phyloP scores from a whole-genome alignment of 169 alveolate species.

The Ichthyophthirius multifiliis region DNA sequence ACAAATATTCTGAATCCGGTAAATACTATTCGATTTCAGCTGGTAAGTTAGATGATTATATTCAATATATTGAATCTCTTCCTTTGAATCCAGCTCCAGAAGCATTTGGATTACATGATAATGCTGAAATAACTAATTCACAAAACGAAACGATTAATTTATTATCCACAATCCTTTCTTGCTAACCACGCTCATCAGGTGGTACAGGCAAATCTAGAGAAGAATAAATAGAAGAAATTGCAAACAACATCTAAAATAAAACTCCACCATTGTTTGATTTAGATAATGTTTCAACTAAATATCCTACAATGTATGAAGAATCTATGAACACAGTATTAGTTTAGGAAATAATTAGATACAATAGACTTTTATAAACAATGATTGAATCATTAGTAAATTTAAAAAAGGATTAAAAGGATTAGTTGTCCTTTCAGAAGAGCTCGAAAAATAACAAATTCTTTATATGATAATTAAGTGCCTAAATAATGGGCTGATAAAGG shows the following conservation, averaged over 20 bases:
- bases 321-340: slow-evolving; percentile 90
- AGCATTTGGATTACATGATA: slow-evolving; percentile 95
- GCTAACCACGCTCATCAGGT: slow-evolving; percentile 78
- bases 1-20: slow-evolving; percentile 85
- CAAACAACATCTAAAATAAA: slow-evolving; percentile 28
- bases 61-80: slow-evolving; percentile 79
- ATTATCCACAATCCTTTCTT: slow-evolving; percentile 73
- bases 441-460: slow-evolving; percentile 67
- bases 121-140: slow-evolving; percentile 90
- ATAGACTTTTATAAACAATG: slow-evolving; percentile 83
- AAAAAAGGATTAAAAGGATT: slow-evolving; percentile 91
- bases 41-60: slow-evolving; percentile 85
- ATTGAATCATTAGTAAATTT: slow-evolving; percentile 76
- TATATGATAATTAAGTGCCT: slow-evolving; percentile 67
- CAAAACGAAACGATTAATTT: slow-evolving; percentile 86
- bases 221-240: slow-evolving; percentile 79
- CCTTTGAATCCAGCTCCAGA: slow-evolving; percentile 92
- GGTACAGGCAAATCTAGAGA: slow-evolving; percentile 86
- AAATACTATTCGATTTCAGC: slow-evolving; percentile 87
- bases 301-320: slow-evolving; percentile 88
- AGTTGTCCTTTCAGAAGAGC: slow-evolving; percentile 90
- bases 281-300: slow-evolving; percentile 77
- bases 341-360: slow-evolving; percentile 88
- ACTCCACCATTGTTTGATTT: slow-evolving; percentile 85
- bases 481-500: slow-evolving; percentile 88